Base-by-base conservation (phyloP, 768 basidiomycete species). In the Russula emetica region DNA sequence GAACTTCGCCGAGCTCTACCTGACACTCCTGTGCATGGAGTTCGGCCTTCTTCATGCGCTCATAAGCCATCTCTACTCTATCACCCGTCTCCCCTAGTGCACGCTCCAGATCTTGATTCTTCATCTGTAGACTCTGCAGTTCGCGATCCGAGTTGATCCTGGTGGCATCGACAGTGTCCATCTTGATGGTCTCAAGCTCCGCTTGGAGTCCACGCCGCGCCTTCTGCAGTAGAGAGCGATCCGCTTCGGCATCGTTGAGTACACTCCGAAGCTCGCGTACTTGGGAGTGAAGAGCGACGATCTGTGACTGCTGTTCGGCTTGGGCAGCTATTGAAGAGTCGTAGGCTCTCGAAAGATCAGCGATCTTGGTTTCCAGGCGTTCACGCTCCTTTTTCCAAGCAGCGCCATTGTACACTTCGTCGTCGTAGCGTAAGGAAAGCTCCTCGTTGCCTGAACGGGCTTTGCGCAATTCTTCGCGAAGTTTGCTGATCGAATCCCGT, bases 321-420 rank as follows among this genome's bases (percentile, higher is more conserved):
- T 92, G 90, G 0, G 83, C 86, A 45, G 80, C 81, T 1, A 80
- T 82, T 1, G 90, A 86, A 1, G 85, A 78, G 68, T 92, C 89
- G 71, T 86, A 92, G 1, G 87, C 90, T 60, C 84, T 85, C 26
- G 82, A 85, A 62, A 92, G 71, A 72, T 93, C 88, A 5, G 72
- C 73, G 58, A 94, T 90, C 80, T 90, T 92, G 58, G 83, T 87
- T 65, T 94, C 90, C 76, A 93, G 77, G 13, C 90, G 86, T 63
- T 93, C 91, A 73, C 86, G 91, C 76, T 94, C 92, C 71, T 90
- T 88, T 77, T 87, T 88, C 92, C 91, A 93, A 5, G 87, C 83
- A 16, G 85, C 82, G 53, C 87, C 86, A 61, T 82, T 87, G 73
- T 87, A 88, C 9, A 88, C 80, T 70, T 92, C 90, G 65, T 90